Evolutionary conservation across 1,284 basidiomycete genomes (phyloP).

Genomic region (Chondrostereum purpureum): DNA sequence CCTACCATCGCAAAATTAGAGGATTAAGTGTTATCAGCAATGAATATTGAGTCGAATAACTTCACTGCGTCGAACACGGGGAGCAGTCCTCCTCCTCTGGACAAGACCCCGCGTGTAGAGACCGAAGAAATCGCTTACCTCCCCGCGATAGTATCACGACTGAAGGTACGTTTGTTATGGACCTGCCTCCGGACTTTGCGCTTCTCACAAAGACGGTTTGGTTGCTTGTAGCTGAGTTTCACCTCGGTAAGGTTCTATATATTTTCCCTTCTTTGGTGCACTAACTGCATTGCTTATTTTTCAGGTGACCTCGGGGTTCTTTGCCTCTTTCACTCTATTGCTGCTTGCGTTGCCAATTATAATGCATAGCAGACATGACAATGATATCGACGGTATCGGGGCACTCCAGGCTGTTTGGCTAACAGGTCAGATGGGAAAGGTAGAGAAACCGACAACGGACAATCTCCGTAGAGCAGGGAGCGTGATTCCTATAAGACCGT

Average conservation of each 20-base stretch:
- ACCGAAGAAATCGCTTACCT: neutral
- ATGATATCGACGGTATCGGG: neutral
- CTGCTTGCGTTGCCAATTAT: neutral
- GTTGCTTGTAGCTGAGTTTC: neutral
- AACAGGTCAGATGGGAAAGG: neutral
- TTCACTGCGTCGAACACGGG: neutral
- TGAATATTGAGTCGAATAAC: neutral
- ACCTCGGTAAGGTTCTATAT: neutral
- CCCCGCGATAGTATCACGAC: neutral
- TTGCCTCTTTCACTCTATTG: neutral
- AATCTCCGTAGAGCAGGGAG: neutral
- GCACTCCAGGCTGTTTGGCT: neutral
- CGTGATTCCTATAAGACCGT: no score
- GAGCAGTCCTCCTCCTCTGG: neutral
- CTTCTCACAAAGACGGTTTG: neutral
- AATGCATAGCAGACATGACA: neutral
- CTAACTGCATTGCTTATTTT: neutral
- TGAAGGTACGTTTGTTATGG: neutral
- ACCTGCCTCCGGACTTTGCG: neutral
- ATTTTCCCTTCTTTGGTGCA: neutral
- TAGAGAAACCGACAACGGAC: neutral
- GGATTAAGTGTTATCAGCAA: neutral
- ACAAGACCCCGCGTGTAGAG: neutral
- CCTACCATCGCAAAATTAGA: neutral
- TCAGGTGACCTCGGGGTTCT: no score